Conservation (phyloP, 2,329 filamentous ascomycete genomes). For the Cadophora luteo-olivacea region DNA sequence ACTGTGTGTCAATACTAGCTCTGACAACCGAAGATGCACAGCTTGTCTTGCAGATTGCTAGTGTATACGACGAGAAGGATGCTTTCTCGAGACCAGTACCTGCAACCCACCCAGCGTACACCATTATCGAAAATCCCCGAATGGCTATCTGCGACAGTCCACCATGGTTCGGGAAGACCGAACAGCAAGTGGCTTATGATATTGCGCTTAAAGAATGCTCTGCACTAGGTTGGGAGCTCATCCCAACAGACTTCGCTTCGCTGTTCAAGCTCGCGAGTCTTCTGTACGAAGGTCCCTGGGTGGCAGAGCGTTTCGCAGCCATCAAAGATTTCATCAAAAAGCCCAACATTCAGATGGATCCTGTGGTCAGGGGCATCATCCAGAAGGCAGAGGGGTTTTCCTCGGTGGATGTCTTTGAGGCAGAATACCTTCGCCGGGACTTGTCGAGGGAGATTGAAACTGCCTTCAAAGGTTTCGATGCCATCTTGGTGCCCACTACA, state of each 20-base stretch:
- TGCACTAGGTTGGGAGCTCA: conserved; percentile 10
- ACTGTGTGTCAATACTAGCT: conserved; percentile 57
- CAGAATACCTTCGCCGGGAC: conserved; percentile 18
- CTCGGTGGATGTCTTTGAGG: conserved; percentile 24
- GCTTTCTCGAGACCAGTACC: conserved; percentile 32
- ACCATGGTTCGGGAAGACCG: conserved; percentile 17
- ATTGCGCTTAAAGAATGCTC: background rate
- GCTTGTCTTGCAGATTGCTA: conserved; percentile 52
- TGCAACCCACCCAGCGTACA: background rate
- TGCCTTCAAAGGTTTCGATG: conserved; percentile 52
- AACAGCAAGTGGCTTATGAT: conserved; percentile 7
- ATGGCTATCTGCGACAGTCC: conserved; percentile 19
- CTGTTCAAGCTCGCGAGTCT: conserved; percentile 19
- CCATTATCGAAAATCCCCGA: background rate
- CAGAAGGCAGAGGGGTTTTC: conserved; percentile 5
- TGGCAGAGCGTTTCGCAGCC: conserved; percentile 19
- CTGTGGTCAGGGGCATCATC: conserved; percentile 13
- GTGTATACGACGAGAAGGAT: conserved; percentile 53
- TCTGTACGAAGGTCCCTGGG: conserved; percentile 21
- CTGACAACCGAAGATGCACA: conserved; percentile 53
- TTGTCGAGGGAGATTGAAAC: conserved; percentile 14
- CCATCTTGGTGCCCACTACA: conserved; percentile 62
- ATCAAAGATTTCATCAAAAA: conserved; percentile 22
- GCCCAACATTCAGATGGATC: conserved; percentile 15
- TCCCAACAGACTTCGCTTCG: conserved; percentile 13